These are phyloP conservation scores for Hamamelis virginiana DNA, from an alignment of 164 flowering plant genomes.

Conservation along the genomic window DNA sequence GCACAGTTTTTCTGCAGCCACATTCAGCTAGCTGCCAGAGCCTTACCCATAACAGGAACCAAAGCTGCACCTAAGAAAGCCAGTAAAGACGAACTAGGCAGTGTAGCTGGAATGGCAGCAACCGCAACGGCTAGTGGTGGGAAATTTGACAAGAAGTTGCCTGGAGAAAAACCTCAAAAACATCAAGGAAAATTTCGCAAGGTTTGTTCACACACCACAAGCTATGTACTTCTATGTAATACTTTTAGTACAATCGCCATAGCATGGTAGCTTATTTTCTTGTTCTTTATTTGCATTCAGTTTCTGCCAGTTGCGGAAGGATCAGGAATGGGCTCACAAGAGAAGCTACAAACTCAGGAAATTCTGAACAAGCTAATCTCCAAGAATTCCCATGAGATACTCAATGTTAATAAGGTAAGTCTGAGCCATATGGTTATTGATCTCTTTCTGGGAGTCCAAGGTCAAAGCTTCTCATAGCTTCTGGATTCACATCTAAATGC, in stretches of 20 bases:
- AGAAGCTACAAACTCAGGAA: slow-evolving; percentile 78
- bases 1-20: slow-evolving; percentile 55
- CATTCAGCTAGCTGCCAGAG: slow-evolving; percentile 84
- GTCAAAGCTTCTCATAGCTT: neutral
- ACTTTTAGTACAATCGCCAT: neutral
- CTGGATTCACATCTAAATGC: too few relatives aligned
- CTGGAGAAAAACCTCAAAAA: slow-evolving; percentile 83
- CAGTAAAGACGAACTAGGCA: slow-evolving; percentile 64
- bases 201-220: slow-evolving; percentile 38
- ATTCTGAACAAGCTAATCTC: slow-evolving; percentile 78
- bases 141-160: slow-evolving; percentile 88
- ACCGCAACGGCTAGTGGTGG: slow-evolving; percentile 96
- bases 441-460: neutral
- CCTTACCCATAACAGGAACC: slow-evolving; percentile 85
- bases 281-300: slow-evolving; percentile 24
- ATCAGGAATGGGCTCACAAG: slow-evolving; percentile 62
- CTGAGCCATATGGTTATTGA: neutral
- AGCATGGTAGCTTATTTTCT: neutral
- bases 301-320: slow-evolving; percentile 82
- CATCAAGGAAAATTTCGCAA: slow-evolving; percentile 80
- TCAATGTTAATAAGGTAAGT: slow-evolving; percentile 74
- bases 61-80: slow-evolving; percentile 62
- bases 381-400: slow-evolving; percentile 73
- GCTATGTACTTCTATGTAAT: neutral
- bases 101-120: slow-evolving; percentile 85